A percentile compares a stretch with the other conserved stretches of the same genome.
Conservation (phyloP, 192 early-diverging fungal species). For the Coemansia sp. region DNA sequence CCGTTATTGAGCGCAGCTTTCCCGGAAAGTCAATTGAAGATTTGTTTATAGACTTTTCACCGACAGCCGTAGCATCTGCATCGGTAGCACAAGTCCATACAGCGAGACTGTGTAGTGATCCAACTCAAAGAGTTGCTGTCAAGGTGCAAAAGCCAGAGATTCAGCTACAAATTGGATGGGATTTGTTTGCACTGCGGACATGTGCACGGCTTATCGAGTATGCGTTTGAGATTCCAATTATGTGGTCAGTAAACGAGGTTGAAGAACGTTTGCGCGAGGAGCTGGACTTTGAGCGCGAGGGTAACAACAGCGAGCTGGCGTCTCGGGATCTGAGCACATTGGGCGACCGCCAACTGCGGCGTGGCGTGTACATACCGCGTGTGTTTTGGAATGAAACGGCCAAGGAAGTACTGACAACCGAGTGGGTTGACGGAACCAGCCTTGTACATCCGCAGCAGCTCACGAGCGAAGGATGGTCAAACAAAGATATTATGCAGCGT, state of each 20-base stretch:
- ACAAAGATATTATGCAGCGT: slow-evolving; percentile 63
- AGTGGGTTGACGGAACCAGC: slow-evolving; percentile 86
- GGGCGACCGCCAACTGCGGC: slow-evolving; percentile 54
- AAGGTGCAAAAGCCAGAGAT: slow-evolving; percentile 95
- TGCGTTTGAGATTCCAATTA: slow-evolving; percentile 82
- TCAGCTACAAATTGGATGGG: slow-evolving; percentile 76
- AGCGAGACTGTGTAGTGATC: slow-evolving; percentile 59
- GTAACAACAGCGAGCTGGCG: slow-evolving; percentile 72
- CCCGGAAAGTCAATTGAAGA: slow-evolving; percentile 55
- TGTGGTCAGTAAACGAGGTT: slow-evolving; percentile 76
- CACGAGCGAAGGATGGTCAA: slow-evolving; percentile 28
- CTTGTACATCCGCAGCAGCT: slow-evolving; percentile 59
- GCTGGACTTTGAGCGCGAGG: slow-evolving; percentile 89
- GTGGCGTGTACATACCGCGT: slow-evolving; percentile 72
- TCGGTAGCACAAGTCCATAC: slow-evolving; percentile 94
- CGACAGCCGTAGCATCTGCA: slow-evolving; percentile 74
- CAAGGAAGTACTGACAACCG: slow-evolving; percentile 73
- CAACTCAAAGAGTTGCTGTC: slow-evolving; percentile 68
- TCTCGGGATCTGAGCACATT: slow-evolving; percentile 43
- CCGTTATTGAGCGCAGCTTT: slow-evolving; percentile 71
- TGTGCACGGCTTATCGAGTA: slow-evolving; percentile 67
- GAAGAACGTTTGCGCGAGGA: slow-evolving; percentile 76
- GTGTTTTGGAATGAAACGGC: slow-evolving; percentile 72
- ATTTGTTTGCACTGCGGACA: slow-evolving; percentile 68
- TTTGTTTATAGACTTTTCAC: slow-evolving; percentile 72